A percentile compares a stretch with the other conserved stretches of the same genome.
Evolutionary conservation across 306 rosid species (phyloP).

Genomic region (Fragaria iinumae): DNA sequence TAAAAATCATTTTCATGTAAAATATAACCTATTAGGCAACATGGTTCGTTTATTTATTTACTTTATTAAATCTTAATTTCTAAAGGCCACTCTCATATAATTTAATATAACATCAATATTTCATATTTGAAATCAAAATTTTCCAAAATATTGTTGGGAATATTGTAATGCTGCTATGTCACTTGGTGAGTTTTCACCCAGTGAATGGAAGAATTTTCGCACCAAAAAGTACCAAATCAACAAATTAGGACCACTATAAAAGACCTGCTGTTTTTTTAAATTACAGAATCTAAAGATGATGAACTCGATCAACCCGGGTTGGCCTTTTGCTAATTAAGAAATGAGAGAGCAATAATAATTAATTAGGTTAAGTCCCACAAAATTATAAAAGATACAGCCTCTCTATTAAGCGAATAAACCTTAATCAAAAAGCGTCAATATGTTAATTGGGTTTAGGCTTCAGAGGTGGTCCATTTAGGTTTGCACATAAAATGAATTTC

Average conservation of each 20-base stretch:
- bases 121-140: no score
- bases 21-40: no score
- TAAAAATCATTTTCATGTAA: no score
- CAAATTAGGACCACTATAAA: neutral
- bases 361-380: neutral
- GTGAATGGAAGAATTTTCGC: no score
- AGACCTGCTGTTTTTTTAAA: neutral
- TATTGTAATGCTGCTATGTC: no score
- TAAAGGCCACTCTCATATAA: no score
- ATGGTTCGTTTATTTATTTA: no score
- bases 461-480: neutral
- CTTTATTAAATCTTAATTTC: no score
- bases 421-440: neutral
- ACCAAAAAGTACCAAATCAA: neutral
- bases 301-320: neutral
- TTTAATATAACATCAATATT: no score
- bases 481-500: neutral
- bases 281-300: neutral
- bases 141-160: no score
- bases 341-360: neutral
- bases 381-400: neutral
- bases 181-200: no score
- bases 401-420: no score
- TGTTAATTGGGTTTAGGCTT: neutral
- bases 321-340: neutral